Conservation (phyloP, 2,329 filamentous ascomycete species). For the Fusarium sp. region DNA sequence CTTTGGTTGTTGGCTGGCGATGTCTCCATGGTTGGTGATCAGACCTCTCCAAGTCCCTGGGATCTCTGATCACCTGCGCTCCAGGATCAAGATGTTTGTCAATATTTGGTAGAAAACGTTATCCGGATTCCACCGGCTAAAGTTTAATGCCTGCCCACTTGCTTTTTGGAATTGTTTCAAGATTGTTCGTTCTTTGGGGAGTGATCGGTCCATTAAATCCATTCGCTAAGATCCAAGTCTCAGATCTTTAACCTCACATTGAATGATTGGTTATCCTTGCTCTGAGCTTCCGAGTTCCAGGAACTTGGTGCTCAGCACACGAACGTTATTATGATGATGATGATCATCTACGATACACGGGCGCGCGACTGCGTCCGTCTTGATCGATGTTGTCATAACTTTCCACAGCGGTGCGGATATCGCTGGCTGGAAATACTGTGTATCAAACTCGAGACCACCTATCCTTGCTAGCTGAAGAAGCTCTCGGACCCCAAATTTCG, state of each 20-base stretch:
- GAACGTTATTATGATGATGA: constrained; percentile 4
- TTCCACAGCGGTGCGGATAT: background rate
- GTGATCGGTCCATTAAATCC: background rate
- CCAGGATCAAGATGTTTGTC: background rate
- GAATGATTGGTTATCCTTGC: constrained; percentile 9
- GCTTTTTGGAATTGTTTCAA: background rate
- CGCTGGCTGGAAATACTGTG: background rate
- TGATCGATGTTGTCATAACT: background rate
- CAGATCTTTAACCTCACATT: constrained; percentile 8
- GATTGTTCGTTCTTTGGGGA: background rate
- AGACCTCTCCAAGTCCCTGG: constrained; percentile 12
- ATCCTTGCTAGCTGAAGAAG: constrained; percentile 24
- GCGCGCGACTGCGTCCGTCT: constrained; percentile 12
- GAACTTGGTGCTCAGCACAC: background rate
- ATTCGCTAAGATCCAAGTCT: constrained; percentile 21
- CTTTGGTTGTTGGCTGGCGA: background rate
- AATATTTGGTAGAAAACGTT: background rate
- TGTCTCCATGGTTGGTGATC: constrained; percentile 8
- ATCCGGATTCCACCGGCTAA: background rate
- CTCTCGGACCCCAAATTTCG: constrained; percentile 31
- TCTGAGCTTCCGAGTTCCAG: constrained; percentile 4
- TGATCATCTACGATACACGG: constrained; percentile 15
- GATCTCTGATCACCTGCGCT: background rate
- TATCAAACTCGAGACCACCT: background rate
- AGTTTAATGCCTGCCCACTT: background rate